Base-by-base conservation (phyloP, 139 green algal species). In the Chlorella sp. region DNA sequence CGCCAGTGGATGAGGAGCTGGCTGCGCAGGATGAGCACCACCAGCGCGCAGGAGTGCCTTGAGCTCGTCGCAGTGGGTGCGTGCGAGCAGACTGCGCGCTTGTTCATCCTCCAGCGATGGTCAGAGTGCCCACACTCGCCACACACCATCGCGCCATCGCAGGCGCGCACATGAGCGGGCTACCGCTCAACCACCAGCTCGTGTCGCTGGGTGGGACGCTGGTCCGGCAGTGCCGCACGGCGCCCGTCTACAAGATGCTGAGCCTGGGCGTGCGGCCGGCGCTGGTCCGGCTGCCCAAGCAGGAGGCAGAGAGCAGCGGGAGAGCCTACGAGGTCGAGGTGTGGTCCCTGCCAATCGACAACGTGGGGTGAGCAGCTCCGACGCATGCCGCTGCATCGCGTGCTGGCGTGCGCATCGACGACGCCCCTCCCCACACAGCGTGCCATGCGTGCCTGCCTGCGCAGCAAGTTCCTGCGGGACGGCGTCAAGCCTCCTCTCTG, bases 321-420 rank as follows among this genome's bases (percentile, higher is more conserved):
- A 74, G 0, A 59, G 34, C 64, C 24, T 76, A 92, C 36, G 74
- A 88, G 2, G 67, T 92, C 32, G 88, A 92, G 68, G 69, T 92
- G 1, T 92, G 87, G 84, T 77, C 87, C 26, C 60, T 92, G 70
- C 88, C 88, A 14, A 81, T 86, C 0, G 78, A 91, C 24, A 86
- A 87, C 31, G 78, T 92, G 5, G 88, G 82, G 79, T 82, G 33
- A 77, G 78, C 30, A 35, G 23, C n/a, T n/a, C n/a, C n/a, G n/a
- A n/a, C n/a, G n/a, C n/a, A n/a, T n/a, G n/a, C n/a, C n/a, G n/a
- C n/a, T n/a, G n/a, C n/a, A n/a, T n/a, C n/a, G n/a, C n/a, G n/a
- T n/a, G n/a, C n/a, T n/a, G n/a, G n/a, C n/a, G n/a, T n/a, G n/a
- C n/a, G n/a, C n/a, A n/a, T n/a, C n/a, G n/a, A n/a, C n/a, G n/a